Percentiles rank a stretch among this genome's conserved stretches.
Conservation (phyloP, 257 asterid genomes). For the Solanum dulcamara region DNA sequence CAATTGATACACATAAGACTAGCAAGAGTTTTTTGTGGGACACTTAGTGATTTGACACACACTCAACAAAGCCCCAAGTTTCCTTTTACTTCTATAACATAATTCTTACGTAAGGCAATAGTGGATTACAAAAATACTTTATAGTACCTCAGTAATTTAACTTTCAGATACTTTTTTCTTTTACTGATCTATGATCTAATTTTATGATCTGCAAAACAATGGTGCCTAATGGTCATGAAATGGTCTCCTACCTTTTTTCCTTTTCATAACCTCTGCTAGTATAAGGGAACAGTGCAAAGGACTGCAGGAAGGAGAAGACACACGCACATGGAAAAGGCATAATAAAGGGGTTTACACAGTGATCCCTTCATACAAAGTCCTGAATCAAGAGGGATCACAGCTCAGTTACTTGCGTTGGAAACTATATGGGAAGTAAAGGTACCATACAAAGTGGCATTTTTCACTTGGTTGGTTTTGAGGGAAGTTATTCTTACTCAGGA, state of each 20-base stretch:
- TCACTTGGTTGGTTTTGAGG: neutral
- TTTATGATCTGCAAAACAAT: neutral
- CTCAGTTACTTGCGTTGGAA: neutral
- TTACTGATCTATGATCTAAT: neutral
- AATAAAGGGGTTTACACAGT: neutral
- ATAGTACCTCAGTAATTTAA: neutral
- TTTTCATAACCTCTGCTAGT: neutral
- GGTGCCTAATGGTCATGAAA: neutral
- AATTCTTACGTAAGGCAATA: neutral
- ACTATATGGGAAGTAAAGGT: neutral
- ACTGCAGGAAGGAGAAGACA: neutral
- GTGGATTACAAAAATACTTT: neutral
- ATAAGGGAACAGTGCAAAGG: neutral
- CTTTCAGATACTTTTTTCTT: neutral
- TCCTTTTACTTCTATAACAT: neutral
- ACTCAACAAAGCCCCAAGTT: neutral
- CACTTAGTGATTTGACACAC: neutral
- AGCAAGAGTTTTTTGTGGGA: neutral
- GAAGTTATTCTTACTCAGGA: neutral
- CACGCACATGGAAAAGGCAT: neutral
- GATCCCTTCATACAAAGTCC: neutral
- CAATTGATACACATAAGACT: neutral
- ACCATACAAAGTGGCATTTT: neutral
- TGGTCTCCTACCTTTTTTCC: neutral
- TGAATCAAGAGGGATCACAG: neutral